phyloP scores from a whole-genome alignment of 2,329 filamentous ascomycete species.

The Alternaria triticina region DNA sequence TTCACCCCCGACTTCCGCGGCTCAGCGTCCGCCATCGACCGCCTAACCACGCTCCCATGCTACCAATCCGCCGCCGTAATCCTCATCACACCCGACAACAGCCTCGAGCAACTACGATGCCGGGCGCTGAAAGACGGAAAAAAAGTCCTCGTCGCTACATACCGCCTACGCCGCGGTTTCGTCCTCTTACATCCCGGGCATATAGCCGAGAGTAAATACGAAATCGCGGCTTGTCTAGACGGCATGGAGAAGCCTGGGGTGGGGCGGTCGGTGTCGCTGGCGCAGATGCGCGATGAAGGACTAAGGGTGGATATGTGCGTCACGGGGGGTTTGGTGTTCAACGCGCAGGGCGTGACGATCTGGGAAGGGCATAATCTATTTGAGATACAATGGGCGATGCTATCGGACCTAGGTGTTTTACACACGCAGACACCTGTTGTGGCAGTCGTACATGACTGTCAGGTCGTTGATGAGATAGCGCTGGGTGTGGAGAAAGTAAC shows the following conservation, averaged over 20 bases:
- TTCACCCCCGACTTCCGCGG: conserved; percentile 54
- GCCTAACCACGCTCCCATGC: conserved; percentile 38
- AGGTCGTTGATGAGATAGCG: conserved; percentile 46
- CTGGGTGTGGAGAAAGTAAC: conserved; percentile 27
- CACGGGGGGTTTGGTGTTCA: conserved; percentile 52
- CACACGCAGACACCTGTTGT: conserved; percentile 33
- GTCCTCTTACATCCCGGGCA: conserved; percentile 48
- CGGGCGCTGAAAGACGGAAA: conserved; percentile 52
- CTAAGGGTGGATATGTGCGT: conserved; percentile 47
- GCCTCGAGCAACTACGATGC: conserved; percentile 50
- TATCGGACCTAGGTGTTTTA: conserved; percentile 45
- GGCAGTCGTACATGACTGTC: conserved; percentile 52
- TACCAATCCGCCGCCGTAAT: conserved; percentile 43
- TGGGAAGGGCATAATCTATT: conserved; percentile 53
- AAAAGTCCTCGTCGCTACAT: conserved; percentile 51
- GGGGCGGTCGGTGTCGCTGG: conserved; percentile 45
- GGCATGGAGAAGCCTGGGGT: conserved; percentile 52
- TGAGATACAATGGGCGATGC: conserved; percentile 54
- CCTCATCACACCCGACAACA: conserved; percentile 55
- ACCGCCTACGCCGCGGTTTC: conserved; percentile 52
- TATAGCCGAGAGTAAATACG: conserved; percentile 35
- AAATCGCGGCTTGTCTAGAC: conserved; percentile 50
- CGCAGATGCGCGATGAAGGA: conserved; percentile 41
- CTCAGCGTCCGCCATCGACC: conserved; percentile 43
- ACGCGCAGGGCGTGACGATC: conserved; percentile 47